Evolutionary conservation across 208 protist genomes (phyloP), one percentile per base, ranked within the genome.

Genomic region (Leishmania arabica): DNA sequence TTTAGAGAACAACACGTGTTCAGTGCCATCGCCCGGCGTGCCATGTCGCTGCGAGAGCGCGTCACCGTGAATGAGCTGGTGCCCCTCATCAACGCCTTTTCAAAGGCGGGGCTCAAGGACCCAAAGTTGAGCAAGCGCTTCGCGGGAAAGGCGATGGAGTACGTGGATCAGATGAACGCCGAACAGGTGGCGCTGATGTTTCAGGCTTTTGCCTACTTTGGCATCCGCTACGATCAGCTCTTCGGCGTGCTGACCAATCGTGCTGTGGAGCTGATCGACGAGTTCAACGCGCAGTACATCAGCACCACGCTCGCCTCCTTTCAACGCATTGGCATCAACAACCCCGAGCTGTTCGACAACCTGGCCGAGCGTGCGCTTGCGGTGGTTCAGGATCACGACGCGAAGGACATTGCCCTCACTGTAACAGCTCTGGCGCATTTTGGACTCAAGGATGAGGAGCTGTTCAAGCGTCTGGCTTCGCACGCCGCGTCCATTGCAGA

Each of bases 181-280:
- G 92, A 96, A 70, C 92, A 98, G 79, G 95, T 98, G 74, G 82
- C 93, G n/a, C 71, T 88, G 21, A 93, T 96, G 86, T 98, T 98
- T 68, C 90, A 97, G 85, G 92, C 95, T 4, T 98, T 98, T 77
- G 93, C 91, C 31, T 88, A 88, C 81, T 97, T 98, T 81, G 95
- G 95, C 66, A 96, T 98, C 58, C 93, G 94, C 58, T 98, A 98
- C 86, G 95, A 98, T 79, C 95, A 98, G 84, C 89, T 98, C 64
- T 98, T 98, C 80, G 95, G 95, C 34, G 93, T 98, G 31, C 90
- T 98, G n/a, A 98, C 95, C 31, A 98, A 98, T 71, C 91, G 95
- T 45, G 95, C 95, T 15, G 95, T 98, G 27, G 93, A 98, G 85
- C 90, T 98, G 13, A 98, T 98, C 78, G 95, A 98, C 79, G 93